Percentiles rank a stretch among this genome's conserved stretches.
Evolutionary conservation across 2,329 filamentous ascomycete genomes (phyloP).

Genomic region (Colletotrichum viniferum): DNA sequence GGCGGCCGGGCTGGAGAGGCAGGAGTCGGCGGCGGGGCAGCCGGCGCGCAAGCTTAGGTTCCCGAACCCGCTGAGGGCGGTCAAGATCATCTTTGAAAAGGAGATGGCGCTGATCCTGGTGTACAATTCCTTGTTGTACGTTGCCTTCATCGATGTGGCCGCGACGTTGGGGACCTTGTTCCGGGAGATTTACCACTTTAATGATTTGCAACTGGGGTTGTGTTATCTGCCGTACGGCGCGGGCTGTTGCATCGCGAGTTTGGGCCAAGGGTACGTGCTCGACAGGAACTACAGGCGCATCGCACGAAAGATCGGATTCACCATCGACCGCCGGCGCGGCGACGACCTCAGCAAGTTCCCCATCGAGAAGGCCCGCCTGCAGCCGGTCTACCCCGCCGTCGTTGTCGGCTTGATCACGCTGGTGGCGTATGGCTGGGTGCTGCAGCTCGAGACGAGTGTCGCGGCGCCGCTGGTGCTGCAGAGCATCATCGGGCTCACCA

Average conservation of each 20-base stretch:
- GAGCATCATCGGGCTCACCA: conserved; percentile 60
- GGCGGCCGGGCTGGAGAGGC: conserved; percentile 1
- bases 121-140: conserved; percentile 59
- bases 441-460: conserved; percentile 54
- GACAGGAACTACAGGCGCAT: conserved; percentile 75
- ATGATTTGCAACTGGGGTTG: conserved; percentile 55
- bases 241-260: conserved; percentile 51
- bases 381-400: conserved; percentile 59
- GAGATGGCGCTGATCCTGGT: conserved; percentile 59
- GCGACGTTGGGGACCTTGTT: conserved; percentile 59
- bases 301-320: conserved; percentile 64
- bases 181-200: conserved; percentile 54
- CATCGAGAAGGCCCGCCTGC: conserved; percentile 59
- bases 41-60: conserved; percentile 49
- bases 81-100: conserved; percentile 60
- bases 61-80: conserved; percentile 61
- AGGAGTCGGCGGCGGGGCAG: conserved; percentile 36
- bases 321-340: conserved; percentile 63
- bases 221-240: conserved; percentile 60
- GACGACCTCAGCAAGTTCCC: conserved; percentile 57
- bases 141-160: conserved; percentile 59
- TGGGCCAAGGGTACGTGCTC: conserved; percentile 61
- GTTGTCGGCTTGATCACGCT: conserved; percentile 56
- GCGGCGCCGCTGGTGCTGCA: conserved; percentile 60
- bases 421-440: conserved; percentile 62